Conservation (phyloP, 2,329 filamentous ascomycete species). For the Botrytis fragariae region DNA sequence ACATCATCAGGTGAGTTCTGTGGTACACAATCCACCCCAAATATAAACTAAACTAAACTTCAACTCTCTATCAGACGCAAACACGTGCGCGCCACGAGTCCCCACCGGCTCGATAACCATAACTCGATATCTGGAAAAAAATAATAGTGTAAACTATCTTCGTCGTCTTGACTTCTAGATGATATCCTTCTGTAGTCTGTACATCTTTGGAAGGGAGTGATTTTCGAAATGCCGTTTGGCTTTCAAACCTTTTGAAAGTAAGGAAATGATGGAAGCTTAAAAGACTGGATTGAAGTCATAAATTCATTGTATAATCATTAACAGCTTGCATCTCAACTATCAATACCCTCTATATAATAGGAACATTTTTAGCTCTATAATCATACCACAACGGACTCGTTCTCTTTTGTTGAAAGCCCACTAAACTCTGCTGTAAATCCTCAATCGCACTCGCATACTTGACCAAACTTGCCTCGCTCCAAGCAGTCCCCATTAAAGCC, state of each 20-base stretch:
- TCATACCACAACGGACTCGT: constrained; percentile 52
- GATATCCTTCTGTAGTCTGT: no score
- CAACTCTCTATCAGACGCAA: no score
- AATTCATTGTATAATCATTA: neutral
- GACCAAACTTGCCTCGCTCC: constrained; percentile 55
- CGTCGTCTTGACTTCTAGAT: no score
- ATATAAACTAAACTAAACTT: no score
- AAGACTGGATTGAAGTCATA: neutral
- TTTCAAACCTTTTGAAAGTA: neutral
- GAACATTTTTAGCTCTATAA: constrained; percentile 48
- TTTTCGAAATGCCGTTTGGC: no score
- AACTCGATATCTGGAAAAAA: no score
- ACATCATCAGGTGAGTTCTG: no score
- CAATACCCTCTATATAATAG: constrained; percentile 25
- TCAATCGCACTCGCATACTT: constrained; percentile 63
- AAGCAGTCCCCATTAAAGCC: constrained; percentile 59
- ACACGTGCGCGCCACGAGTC: no score
- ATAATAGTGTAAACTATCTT: no score
- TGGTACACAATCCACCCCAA: no score
- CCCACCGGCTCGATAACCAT: no score
- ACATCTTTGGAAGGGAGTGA: neutral
- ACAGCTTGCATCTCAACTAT: neutral
- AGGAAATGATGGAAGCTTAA: neutral
- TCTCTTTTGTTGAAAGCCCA: constrained; percentile 46
- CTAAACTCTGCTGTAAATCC: constrained; percentile 46